phyloP scores from a whole-genome alignment of 805 yeast genomes.

The Starmerella stigmatis region DNA sequence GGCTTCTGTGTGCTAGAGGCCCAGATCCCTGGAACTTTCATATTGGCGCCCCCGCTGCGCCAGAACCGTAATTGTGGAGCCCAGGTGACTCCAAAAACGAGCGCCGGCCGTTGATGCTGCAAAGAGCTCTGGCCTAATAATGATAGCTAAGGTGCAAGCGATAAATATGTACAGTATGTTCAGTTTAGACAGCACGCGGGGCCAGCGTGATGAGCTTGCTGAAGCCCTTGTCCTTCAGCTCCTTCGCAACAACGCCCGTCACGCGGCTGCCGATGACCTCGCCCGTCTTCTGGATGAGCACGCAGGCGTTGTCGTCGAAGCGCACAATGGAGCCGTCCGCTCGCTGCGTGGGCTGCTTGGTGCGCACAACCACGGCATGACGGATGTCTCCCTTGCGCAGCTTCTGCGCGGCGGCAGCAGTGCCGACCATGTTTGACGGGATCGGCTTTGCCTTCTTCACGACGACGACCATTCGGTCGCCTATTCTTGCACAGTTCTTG shows the following conservation, averaged over 20 bases:
- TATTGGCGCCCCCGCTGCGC: too few species aligned
- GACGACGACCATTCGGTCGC: constrained; percentile 90
- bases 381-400: constrained; percentile 93
- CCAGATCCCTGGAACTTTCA: too few species aligned
- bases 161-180: neutral
- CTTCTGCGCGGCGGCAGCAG: constrained; percentile 48
- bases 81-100: too few species aligned
- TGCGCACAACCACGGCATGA: constrained; percentile 90
- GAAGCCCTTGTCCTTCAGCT: constrained; percentile 69
- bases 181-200: constrained; percentile 55
- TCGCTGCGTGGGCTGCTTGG: constrained; percentile 68
- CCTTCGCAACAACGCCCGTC: constrained; percentile 81
- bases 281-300: constrained; percentile 72
- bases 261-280: constrained; percentile 95
- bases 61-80: too few species aligned
- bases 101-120: too few species aligned
- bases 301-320: constrained; percentile 97
- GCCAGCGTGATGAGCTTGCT: constrained; percentile 84
- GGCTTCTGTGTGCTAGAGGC: too few species aligned
- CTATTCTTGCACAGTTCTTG: constrained; percentile 67
- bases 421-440: constrained; percentile 60
- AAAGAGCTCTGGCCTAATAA: too few species aligned
- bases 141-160: neutral
- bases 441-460: constrained; percentile 82
- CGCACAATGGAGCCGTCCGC: constrained; percentile 77